Evolutionary conservation across 23 red algal species (phyloP), one percentile per base, ranked within the genome.

Genomic region (Gracilaria domingensis): DNA sequence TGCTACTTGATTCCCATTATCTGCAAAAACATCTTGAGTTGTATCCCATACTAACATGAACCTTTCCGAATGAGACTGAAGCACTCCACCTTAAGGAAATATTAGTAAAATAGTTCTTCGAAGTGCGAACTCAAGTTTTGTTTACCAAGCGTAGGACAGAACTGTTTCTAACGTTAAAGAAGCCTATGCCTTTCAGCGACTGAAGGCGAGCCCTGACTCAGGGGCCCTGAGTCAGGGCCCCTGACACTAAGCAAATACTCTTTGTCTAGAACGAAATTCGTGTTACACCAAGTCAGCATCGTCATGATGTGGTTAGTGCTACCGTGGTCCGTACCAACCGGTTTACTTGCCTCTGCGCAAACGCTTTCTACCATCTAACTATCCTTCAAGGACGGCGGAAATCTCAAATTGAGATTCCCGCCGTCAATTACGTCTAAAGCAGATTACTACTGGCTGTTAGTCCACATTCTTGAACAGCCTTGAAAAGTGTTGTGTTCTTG

Each of bases 401-500:
- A n/a, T n/a, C n/a, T n/a, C n/a, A n/a, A n/a, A n/a, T 54, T 51
- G 21, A 89, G 33, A 6, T 24, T 47, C n/a, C 85, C 85, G 13
- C 72, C 39, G 11, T 42, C 45, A 44, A 89, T 65, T 35, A 89
- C 42, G 24, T 89, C 71, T 66, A 57, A 8, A 51, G 80, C 60
- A n/a, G n/a, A n/a, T n/a, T n/a, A 38, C 7, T 26, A n/a, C 28
- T 38, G 12, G 40, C 45, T 13, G 69, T 47, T 47, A 91, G 29
- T 45, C 48, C 62, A 56, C 38, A 40, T 42, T 82, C 44, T 36
- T 51, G 48, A 12, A 75, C 88, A 50, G 79, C 88, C 38, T 48
- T 71, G 64, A 77, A 91, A 30, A 91, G 65, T 7, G 88, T 77
- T 12, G 88, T 91, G 64, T 25, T 56, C 14, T 16, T 82, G 21